Evolutionary conservation across 345 rosid genomes (phyloP), one percentile per base, ranked within the genome.

Genomic region (Murraya koenigii): DNA sequence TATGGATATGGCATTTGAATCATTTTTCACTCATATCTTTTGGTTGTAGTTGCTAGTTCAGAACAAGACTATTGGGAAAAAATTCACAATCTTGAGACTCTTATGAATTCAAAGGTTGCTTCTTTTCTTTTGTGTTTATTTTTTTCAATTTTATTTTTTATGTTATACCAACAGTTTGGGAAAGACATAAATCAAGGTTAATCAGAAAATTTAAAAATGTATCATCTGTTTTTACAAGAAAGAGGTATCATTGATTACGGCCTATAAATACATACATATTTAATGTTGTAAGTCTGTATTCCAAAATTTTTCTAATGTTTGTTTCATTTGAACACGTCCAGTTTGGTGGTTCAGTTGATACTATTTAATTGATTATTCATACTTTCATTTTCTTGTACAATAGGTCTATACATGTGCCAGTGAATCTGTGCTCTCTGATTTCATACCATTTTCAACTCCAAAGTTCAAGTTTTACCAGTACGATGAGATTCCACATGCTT

Each of bases 41-140:
- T 76, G 32, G 52, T 72, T 54, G 20, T 74, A 91, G 99, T 89
- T 82, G 76, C 80, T 15, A 78, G 79, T 8, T 79, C 86, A 56
- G 85, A 75, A 61, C 26, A 38, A 49, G 56, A 55, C 47, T 96
- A 87, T 76, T 88, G 97, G 97, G 20, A 72, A 78, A 71, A 76
- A 55, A 90, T 96, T 86, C 67, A 58, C n/a, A 82, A 90, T 65
- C 93, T 96, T 39, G 99, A 96, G 85, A 86, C 81, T 1, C 66
- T 89, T 32, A 88, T 96, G 98, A 73, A 87, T 77, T 92, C 98
- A 28, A 96, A 96, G 99, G 98, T 95, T 84, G 3, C 30, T 82
- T 77, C 47, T 72, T 39, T 76, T 66, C 77, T 82, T 58, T 64
- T 65, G n/a, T 73, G 60, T 66, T 41, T 61, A 8, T 58, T 0